Percentiles rank a stretch among this genome's conserved stretches.
phyloP scores from a whole-genome alignment of 1,139 yeast genomes.

The Candida albicans region DNA sequence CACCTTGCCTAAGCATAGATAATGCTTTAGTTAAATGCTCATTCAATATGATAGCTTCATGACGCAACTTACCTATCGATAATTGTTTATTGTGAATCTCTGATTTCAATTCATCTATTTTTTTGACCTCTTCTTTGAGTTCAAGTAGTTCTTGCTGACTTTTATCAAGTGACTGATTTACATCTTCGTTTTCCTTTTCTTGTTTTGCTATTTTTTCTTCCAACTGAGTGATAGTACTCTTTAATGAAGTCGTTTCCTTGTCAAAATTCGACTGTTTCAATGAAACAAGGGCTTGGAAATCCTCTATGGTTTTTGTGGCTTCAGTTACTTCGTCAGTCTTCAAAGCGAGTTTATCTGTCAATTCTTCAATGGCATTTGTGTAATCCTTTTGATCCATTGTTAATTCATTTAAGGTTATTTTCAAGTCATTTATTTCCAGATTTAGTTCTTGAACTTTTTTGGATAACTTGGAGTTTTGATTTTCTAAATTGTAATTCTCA shows the following conservation, averaged over 20 bases:
- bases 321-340: constrained; percentile 22
- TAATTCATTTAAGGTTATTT: constrained; percentile 49
- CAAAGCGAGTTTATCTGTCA: constrained; percentile 35
- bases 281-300: constrained; percentile 12
- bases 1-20: constrained; percentile 67
- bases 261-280: constrained; percentile 9
- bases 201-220: constrained; percentile 3
- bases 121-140: constrained; percentile 11
- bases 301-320: constrained; percentile 11
- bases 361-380: constrained; percentile 45
- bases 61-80: constrained; percentile 84
- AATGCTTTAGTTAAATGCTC: constrained; percentile 93
- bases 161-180: constrained; percentile 11
- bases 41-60: constrained; percentile 91
- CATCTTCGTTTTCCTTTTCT: constrained; percentile 6
- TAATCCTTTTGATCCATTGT: constrained; percentile 44
- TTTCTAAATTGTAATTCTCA: constrained; percentile 49
- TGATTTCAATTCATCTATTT: constrained; percentile 24
- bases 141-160: constrained; percentile 5
- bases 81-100: constrained; percentile 70
- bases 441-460: constrained; percentile 43
- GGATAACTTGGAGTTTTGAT: constrained; percentile 31
- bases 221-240: constrained; percentile 18
- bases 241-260: constrained; percentile 12
- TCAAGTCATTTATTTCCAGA: constrained; percentile 46